Percentiles rank a stretch among this genome's conserved stretches.
Evolutionary conservation across 2,329 filamentous ascomycete genomes (phyloP).

Genomic region (Byssochlamys sp.): DNA sequence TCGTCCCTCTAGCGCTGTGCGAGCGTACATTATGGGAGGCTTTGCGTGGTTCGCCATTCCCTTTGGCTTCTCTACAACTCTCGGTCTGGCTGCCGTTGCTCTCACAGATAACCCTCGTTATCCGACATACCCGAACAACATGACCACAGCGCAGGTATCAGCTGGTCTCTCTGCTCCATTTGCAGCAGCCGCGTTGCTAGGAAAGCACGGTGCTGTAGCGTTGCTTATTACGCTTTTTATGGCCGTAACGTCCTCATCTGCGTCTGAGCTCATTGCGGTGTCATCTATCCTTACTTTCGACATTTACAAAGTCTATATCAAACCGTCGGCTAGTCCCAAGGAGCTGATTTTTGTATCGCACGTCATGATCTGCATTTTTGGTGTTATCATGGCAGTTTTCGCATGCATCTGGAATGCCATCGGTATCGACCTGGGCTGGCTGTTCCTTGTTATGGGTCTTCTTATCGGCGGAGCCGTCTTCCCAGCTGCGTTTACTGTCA

Average conservation of each 20-base stretch:
- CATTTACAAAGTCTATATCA: slow-evolving; percentile 12
- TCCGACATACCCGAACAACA: slow-evolving; percentile 26
- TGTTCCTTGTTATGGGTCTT: slow-evolving; percentile 11
- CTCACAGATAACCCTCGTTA: slow-evolving; percentile 35
- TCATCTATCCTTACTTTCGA: slow-evolving; percentile 13
- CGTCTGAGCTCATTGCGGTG: slow-evolving; percentile 12
- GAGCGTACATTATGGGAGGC: slow-evolving; percentile 32
- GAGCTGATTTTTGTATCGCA: slow-evolving; percentile 12
- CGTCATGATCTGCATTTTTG: slow-evolving; percentile 11
- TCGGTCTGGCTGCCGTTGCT: slow-evolving; percentile 38
- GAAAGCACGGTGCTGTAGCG: slow-evolving; percentile 15
- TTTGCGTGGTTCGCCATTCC: slow-evolving; percentile 43
- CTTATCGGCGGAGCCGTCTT: slow-evolving; percentile 35
- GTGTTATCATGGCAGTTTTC: slow-evolving; percentile 10
- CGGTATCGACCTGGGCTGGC: slow-evolving; percentile 13
- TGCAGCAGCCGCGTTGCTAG: slow-evolving; percentile 14
- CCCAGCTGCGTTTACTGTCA: slow-evolving; percentile 27
- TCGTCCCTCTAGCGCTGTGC: slow-evolving; percentile 28
- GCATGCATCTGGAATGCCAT: slow-evolving; percentile 16
- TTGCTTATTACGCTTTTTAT: slow-evolving; percentile 19
- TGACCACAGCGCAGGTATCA: slow-evolving; percentile 12
- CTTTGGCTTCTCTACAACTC: slow-evolving; percentile 38
- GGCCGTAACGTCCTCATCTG: slow-evolving; percentile 13
- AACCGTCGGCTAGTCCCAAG: slow-evolving; percentile 8
- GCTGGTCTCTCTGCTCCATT: slow-evolving; percentile 16